Conservation (phyloP, 1,284 basidiomycete species). For the Ganoderma leucocontextum region DNA sequence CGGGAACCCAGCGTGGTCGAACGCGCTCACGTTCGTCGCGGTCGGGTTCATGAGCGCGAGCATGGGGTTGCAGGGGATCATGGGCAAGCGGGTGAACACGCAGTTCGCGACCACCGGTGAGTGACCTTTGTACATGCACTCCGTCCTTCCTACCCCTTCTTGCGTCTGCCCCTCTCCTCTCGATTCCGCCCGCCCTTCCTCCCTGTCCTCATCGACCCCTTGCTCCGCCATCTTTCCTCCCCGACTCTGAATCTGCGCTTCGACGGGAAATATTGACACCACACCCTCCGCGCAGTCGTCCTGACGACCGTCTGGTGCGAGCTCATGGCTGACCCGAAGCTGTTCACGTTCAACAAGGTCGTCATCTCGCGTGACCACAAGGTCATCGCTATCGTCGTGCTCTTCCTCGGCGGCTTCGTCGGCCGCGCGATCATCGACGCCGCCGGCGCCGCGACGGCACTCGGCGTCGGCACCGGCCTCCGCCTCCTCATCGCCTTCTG, state of each 20-base stretch:
- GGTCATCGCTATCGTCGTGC: constrained; percentile 66
- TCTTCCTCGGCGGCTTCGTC: constrained; percentile 82
- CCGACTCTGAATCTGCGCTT: not conserved
- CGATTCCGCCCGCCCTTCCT: too few species aligned
- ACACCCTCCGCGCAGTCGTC: constrained; percentile 51
- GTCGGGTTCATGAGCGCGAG: constrained; percentile 82
- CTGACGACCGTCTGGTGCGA: constrained; percentile 89
- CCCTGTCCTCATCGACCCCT: too few species aligned
- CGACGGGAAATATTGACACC: constrained; percentile 10
- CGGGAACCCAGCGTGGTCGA: constrained; percentile 75
- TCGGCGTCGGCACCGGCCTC: constrained; percentile 75
- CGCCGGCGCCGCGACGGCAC: constrained; percentile 68
- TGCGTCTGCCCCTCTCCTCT: too few species aligned
- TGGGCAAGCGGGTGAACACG: constrained; percentile 82
- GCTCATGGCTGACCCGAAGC: constrained; percentile 79
- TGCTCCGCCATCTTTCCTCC: too few species aligned
- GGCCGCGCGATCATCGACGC: constrained; percentile 71
- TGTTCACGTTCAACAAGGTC: constrained; percentile 62
- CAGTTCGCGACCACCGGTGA: constrained; percentile 82
- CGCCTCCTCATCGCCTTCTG: constrained; percentile 68
- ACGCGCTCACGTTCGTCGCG: constrained; percentile 68
- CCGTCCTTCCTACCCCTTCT: too few species aligned
- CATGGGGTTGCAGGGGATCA: constrained; percentile 84
- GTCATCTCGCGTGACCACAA: constrained; percentile 78
- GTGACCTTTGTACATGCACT: too few species aligned